Conservation (phyloP, 164 flowering plant genomes). For the Umbellularia californica region DNA sequence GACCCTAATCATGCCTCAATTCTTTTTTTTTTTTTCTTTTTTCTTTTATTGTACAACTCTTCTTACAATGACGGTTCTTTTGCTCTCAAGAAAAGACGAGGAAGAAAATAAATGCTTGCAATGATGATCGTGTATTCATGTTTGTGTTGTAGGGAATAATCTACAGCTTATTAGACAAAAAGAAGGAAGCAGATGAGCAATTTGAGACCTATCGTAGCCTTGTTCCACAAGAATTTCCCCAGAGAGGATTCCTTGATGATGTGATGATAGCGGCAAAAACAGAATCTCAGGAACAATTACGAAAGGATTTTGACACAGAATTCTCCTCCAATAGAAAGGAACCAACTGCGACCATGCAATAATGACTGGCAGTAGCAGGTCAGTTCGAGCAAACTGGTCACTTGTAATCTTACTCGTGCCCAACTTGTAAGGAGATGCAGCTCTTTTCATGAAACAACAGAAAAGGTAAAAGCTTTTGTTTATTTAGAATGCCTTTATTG, state of each 20-base stretch:
- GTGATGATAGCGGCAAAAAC: conserved; percentile 63
- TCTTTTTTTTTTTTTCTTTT: too few species aligned
- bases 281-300: conserved; percentile 42
- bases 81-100: not conserved
- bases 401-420: not conserved
- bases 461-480: too few species aligned
- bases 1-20: too few species aligned
- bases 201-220: conserved; percentile 71
- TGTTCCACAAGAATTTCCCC: conserved; percentile 85
- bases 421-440: not conserved
- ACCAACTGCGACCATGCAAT: not conserved
- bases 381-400: not conserved
- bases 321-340: conserved; percentile 25
- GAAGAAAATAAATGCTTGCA: not conserved
- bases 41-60: too few species aligned
- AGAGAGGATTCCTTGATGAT: conserved; percentile 83
- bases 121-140: not conserved
- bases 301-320: conserved; percentile 45
- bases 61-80: not conserved
- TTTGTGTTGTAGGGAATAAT: conserved; percentile 66
- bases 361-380: not conserved
- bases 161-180: conserved; percentile 66
- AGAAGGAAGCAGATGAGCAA: conserved; percentile 72
- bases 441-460: not conserved
- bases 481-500: too few species aligned